These are phyloP conservation scores for Wickerhamiella infanticola DNA, from an alignment of 1,139 yeast species.

Conservation along the genomic window DNA sequence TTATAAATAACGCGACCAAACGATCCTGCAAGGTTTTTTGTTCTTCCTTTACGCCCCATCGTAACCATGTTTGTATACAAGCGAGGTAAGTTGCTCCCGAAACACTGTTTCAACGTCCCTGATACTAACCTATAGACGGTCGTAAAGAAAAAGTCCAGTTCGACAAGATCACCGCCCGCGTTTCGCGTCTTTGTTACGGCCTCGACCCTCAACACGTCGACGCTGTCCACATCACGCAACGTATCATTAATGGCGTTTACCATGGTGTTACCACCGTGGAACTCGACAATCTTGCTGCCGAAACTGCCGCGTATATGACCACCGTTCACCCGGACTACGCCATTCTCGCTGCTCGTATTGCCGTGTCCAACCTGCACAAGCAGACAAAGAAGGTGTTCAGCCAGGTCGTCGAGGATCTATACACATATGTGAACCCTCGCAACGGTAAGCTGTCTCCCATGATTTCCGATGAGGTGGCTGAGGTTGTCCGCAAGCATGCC, in stretches of 20 bases:
- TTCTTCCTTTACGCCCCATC: not conserved
- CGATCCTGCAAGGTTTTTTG: not conserved
- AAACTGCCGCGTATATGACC: constrained; percentile 94
- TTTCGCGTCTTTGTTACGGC: constrained; percentile 61
- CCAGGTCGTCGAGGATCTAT: constrained; percentile 54
- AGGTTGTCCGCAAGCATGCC: constrained; percentile 44
- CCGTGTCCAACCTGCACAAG: constrained; percentile 80
- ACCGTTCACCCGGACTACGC: constrained; percentile 96
- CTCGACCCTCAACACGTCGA: constrained; percentile 73
- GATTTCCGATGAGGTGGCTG: constrained; percentile 58
- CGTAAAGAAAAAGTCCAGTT: constrained; percentile 76
- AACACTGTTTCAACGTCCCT: not conserved
- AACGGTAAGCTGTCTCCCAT: constrained; percentile 59
- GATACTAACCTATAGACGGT: constrained; percentile 31
- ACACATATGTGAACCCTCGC: constrained; percentile 50
- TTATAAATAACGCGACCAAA: constrained; percentile 2
- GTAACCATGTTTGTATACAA: constrained; percentile 1
- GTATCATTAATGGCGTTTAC: constrained; percentile 79
- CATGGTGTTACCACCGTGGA: constrained; percentile 95
- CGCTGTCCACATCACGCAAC: constrained; percentile 77
- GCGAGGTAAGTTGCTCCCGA: not conserved
- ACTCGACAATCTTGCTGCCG: constrained; percentile 85
- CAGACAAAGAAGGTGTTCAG: constrained; percentile 85
- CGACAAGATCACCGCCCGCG: constrained; percentile 56
- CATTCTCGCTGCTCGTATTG: constrained; percentile 84